Evolutionary conservation across 169 alveolate genomes (phyloP).

Genomic region (Plasmodium malariae): DNA sequence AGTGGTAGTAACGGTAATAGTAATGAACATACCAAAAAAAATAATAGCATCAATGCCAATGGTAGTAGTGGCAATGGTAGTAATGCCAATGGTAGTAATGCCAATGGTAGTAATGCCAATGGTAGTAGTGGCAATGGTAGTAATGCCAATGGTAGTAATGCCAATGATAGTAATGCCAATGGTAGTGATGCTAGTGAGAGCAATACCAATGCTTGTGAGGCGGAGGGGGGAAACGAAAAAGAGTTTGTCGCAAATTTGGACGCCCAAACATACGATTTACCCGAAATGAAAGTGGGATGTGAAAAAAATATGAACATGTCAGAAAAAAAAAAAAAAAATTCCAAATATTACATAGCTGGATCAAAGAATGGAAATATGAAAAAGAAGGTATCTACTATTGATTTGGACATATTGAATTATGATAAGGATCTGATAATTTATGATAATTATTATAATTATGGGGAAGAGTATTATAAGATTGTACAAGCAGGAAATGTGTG

Average conservation of each 20-base stretch:
- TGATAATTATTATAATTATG: constrained; percentile 52
- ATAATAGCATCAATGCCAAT: too few relatives aligned
- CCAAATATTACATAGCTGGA: background rate
- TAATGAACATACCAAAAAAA: too few relatives aligned
- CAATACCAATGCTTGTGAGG: background rate
- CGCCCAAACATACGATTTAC: too few relatives aligned
- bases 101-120: too few relatives aligned
- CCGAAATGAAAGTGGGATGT: background rate
- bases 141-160: background rate
- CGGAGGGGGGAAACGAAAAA: background rate
- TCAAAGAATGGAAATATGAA: background rate
- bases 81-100: too few relatives aligned
- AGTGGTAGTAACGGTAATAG: too few relatives aligned
- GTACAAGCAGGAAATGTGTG: constrained; percentile 35
- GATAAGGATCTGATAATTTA: constrained; percentile 15
- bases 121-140: too few relatives aligned
- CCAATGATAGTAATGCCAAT: background rate
- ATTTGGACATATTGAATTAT: background rate
- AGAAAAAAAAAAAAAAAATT: background rate
- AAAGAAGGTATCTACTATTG: constrained; percentile 11
- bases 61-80: too few relatives aligned
- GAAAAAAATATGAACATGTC: background rate
- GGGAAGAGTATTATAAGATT: constrained; percentile 52
- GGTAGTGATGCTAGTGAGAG: background rate
- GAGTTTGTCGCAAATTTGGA: background rate